Base-by-base conservation (phyloP, 2,329 filamentous ascomycete species). In the Dactylellina drechsleri region DNA sequence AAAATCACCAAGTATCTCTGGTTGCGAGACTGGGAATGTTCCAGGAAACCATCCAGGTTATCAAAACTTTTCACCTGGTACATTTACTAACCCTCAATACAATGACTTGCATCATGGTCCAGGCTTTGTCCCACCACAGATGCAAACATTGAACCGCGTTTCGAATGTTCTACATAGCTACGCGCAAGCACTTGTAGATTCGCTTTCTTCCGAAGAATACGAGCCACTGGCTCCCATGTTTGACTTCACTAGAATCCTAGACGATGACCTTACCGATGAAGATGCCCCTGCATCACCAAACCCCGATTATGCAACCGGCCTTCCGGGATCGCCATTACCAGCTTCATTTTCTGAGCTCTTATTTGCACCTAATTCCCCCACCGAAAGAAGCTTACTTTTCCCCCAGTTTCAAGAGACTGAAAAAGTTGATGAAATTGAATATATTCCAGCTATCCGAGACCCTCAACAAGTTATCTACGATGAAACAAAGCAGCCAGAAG, bases 381-480 rank as follows among this genome's bases (percentile, higher is more conserved):
- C 15, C 8, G 7, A 16, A 43, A n/a, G 41, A 4, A 13, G 4
- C 12, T 12, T 23, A 2, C 31, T 13, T 10, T 16, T 10, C n/a
- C 41, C 41, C 13, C 41, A 15, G 13, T 2, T 4, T 4, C 41
- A 4, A 4, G 10, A 13, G 4, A 4, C n/a, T 16, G 4, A 45
- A 45, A 15, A 13, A 15, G 41, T 4, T 12, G 41, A 45, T 16
- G 12, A 13, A 45, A 45, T 45, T 45, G 41, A 45, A 4, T 4
- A 13, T n/a, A 15, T 13, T 13, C 12, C 2, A 16, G 12, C 41
- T 13, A 4, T 12, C n/a, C 12, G 12, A 15, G 16, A 58, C n/a
- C 16, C 54, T 23, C 54, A 58, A 45, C 12, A 23, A 18, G 36
- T 58, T 45, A 10, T 43, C 10, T 58, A 43, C 20, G 18, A 58